Conservation (phyloP, 257 asterid genomes). For the Coffea canephora region DNA sequence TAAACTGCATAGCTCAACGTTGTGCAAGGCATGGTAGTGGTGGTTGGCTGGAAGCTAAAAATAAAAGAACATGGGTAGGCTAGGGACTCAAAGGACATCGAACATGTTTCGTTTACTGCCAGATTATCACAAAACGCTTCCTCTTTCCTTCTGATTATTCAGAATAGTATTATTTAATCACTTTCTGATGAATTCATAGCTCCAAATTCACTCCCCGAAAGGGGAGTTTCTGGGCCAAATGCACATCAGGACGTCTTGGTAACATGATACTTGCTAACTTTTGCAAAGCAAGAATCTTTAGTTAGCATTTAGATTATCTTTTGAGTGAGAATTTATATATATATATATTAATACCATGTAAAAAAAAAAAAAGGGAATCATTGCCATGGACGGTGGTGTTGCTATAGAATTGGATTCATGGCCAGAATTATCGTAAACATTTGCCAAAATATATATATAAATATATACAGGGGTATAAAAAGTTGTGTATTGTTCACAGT, state of each 20-base stretch:
- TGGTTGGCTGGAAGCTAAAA: conserved; percentile 10
- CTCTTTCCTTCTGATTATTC: neutral
- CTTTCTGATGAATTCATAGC: neutral
- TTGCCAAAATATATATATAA: too few species aligned
- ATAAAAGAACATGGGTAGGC: conserved; percentile 1
- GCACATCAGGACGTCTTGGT: conserved; percentile 9
- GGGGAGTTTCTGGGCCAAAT: neutral
- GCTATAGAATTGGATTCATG: too few species aligned
- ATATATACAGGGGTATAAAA: too few species aligned
- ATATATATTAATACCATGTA: too few species aligned
- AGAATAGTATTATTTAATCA: neutral
- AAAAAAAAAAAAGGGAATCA: neutral
- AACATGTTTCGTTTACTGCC: neutral
- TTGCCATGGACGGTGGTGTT: neutral
- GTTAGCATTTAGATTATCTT: conserved; percentile 12
- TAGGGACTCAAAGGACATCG: neutral
- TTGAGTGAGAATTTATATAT: too few species aligned
- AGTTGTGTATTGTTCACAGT: too few species aligned
- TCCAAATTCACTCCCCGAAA: conserved; percentile 7
- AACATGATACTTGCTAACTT: neutral
- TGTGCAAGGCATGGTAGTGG: neutral
- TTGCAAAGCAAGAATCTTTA: conserved; percentile 13
- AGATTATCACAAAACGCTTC: neutral
- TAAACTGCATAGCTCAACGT: neutral
- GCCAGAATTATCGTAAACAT: too few species aligned